Percentiles rank a stretch among this genome's conserved stretches.
phyloP scores from a whole-genome alignment of 345 rosid genomes.

The Eucalyptus sp. region DNA sequence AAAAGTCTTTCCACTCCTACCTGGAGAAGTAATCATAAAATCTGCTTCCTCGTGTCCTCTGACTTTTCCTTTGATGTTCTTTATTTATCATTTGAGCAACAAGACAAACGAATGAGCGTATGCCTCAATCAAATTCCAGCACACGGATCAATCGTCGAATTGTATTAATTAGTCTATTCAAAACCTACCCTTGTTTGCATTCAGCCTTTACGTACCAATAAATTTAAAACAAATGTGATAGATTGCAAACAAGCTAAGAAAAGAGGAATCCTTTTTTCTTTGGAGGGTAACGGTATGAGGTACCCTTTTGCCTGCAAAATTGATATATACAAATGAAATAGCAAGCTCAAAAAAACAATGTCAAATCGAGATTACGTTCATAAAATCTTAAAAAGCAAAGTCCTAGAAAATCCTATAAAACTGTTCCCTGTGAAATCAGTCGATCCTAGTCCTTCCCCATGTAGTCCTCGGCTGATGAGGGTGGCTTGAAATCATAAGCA shows the following conservation, averaged over 20 bases:
- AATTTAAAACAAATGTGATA: background rate
- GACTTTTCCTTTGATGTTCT: background rate
- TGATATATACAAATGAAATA: background rate
- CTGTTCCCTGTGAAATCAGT: background rate
- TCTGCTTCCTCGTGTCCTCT: background rate
- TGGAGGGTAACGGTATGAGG: background rate
- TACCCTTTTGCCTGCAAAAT: background rate
- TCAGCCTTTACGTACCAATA: background rate
- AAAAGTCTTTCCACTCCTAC: background rate
- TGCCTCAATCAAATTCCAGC: background rate
- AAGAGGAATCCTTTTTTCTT: background rate
- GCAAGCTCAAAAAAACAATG: background rate
- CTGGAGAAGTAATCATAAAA: background rate
- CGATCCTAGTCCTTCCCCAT: conserved; percentile 12
- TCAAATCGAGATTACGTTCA: background rate
- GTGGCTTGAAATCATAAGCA: conserved; percentile 31
- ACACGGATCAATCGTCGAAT: background rate
- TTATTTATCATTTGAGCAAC: background rate
- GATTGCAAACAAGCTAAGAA: background rate
- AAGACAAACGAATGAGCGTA: background rate
- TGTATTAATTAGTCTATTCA: background rate
- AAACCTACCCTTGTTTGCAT: background rate
- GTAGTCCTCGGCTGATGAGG: conserved; percentile 16
- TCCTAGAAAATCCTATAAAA: background rate
- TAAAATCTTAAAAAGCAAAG: background rate